These are phyloP conservation scores for Fraxinus platypoda DNA, from an alignment of 305 asterid species.

Conservation along the genomic window DNA sequence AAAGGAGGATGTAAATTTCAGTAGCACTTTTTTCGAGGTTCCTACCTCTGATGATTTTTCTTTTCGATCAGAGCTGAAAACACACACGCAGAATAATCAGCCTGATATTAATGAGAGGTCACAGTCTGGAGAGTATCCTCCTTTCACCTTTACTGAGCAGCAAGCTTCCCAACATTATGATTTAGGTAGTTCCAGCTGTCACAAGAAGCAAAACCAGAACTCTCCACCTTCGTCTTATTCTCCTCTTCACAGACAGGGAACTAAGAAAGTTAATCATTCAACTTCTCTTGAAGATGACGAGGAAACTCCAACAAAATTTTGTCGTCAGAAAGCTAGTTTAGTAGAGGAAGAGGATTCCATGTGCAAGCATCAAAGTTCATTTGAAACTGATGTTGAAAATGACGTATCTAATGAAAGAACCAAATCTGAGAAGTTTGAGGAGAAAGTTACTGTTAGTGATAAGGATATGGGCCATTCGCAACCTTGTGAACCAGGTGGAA, in stretches of 20 bases:
- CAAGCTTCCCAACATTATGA: conserved; percentile 23
- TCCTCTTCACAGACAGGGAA: conserved; percentile 18
- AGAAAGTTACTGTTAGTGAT: conserved; percentile 6
- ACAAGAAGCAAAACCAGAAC: conserved; percentile 18
- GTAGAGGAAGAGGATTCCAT: not conserved
- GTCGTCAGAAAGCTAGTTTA: not conserved
- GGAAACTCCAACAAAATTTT: not conserved
- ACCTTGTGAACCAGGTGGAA: conserved; percentile 20
- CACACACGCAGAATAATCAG: conserved; percentile 4
- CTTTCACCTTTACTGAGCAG: conserved; percentile 21
- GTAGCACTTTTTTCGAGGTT: conserved; percentile 20
- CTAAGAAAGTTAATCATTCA: conserved; percentile 18
- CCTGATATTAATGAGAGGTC: conserved; percentile 14
- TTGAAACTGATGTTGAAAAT: conserved; percentile 20
- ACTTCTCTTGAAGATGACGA: conserved; percentile 17
- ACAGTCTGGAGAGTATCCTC: conserved; percentile 20
- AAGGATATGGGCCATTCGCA: conserved; percentile 17
- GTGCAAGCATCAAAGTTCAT: conserved; percentile 17
- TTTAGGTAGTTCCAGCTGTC: conserved; percentile 31
- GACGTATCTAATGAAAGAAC: conserved; percentile 9
- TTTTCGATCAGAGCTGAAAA: conserved; percentile 7
- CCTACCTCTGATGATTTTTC: conserved; percentile 7
- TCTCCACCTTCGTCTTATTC: conserved; percentile 18
- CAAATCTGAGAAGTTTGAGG: conserved; percentile 5
- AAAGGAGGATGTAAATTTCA: conserved; percentile 22